Base-by-base conservation (phyloP, 805 yeast genomes). In the Candida takata region DNA sequence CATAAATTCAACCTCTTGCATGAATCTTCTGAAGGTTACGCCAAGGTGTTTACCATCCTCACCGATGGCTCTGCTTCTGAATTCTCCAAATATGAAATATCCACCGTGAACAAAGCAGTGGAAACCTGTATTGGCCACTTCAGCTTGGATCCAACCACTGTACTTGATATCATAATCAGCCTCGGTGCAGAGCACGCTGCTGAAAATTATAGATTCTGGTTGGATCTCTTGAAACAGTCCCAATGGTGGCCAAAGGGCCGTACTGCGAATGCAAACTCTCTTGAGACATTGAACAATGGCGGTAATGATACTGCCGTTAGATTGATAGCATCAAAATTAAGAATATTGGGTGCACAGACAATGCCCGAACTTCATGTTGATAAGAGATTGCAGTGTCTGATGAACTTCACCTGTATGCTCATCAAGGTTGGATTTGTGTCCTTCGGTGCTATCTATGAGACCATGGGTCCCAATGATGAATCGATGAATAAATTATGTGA, bases 1-100 rank as follows among this genome's bases (percentile, higher is more conserved):
- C 67, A 67, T 50, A 74, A 78, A 44, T 85, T 65, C 60, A 81
- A 83, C 39, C 61, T 86, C 13, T 48, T 84, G 7, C 73, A 77
- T 33, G 95, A 88, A 55, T 82, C 82, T 42, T 63, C 77, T 17
- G 86, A 81, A 51, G 97, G 96, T 1, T 87, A 74, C 57, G 58
- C 94, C 10, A 78, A 76, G 45, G 60, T 84, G 23, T 54, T 77
- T 1, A 67, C 67, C 3, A 74, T 78, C 32, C 42, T 81, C 10
- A 55, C 61, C 36, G 42, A 57, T 3, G 65, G 75, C 2, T 60
- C 71, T 35, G 47, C 51, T 18, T 64, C 67, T 24, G 59, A 61
- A 3, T 68, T 70, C 37, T 56, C 70, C 7, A 42, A 48, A 4
- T 60, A 49, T 27, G 69, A 72, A 46, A 58, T 74, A 1, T 58